These are phyloP conservation scores for Pseudocercospora cruenta DNA, from an alignment of 2,329 filamentous ascomycete species.

Conservation along the genomic window DNA sequence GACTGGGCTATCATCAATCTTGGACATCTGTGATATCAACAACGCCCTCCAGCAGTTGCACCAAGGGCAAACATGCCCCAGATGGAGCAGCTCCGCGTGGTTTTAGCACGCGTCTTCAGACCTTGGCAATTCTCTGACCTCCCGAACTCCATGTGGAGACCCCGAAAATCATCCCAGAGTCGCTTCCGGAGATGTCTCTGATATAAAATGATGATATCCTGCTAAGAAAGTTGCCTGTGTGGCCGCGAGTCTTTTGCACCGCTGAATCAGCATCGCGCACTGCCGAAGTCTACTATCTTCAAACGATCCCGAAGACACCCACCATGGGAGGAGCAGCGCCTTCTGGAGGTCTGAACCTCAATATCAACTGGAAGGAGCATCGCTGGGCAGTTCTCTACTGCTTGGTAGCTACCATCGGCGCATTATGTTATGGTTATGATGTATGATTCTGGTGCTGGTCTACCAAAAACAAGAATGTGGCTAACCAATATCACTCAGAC, in stretches of 20 bases:
- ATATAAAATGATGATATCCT: neutral
- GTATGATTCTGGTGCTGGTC: neutral
- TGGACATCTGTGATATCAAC: conserved; percentile 15
- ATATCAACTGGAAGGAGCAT: conserved; percentile 29
- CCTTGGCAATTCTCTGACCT: conserved; percentile 1
- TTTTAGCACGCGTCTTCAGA: neutral
- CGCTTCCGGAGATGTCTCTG: neutral
- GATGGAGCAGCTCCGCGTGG: conserved; percentile 1
- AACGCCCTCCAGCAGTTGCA: conserved; percentile 9
- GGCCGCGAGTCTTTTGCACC: neutral
- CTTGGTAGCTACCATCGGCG: conserved; percentile 29
- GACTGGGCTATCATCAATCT: conserved; percentile 17
- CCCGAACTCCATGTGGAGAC: conserved; percentile 10
- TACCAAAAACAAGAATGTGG: neutral
- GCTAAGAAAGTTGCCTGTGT: neutral
- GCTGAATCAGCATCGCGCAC: neutral
- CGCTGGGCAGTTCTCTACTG: conserved; percentile 29
- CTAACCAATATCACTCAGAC: conserved; percentile 17
- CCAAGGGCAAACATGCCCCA: conserved; percentile 1
- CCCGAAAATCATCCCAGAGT: conserved; percentile 1
- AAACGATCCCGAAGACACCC: neutral
- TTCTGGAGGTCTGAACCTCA: conserved; percentile 24
- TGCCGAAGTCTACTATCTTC: too few relatives aligned
- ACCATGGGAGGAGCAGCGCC: conserved; percentile 15
- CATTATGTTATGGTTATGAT: conserved; percentile 29